phyloP scores from a whole-genome alignment of 2,329 filamentous ascomycete genomes.

The Lecanicillium sp. region DNA sequence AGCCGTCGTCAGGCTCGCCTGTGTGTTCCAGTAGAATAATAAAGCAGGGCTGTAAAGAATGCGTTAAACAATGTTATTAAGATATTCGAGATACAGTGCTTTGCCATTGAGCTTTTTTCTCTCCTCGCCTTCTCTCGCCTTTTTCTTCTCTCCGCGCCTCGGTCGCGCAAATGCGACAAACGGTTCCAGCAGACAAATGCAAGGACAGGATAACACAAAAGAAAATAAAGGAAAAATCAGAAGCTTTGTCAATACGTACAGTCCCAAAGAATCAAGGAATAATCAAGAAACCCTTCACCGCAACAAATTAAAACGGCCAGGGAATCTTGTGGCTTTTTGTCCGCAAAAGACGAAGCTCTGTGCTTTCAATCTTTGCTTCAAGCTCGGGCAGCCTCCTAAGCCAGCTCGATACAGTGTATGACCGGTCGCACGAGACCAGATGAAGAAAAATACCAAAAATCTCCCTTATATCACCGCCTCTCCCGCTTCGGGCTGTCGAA shows the following conservation, averaged over 20 bases:
- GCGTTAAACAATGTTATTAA: slow-evolving; percentile 10
- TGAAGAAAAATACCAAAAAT: slow-evolving; percentile 2
- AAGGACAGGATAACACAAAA: too few relatives aligned
- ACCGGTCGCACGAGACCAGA: slow-evolving; percentile 5
- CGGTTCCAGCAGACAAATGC: slow-evolving; percentile 14
- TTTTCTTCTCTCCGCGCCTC: background rate
- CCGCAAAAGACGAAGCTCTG: slow-evolving; percentile 54
- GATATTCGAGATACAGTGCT: slow-evolving; percentile 9
- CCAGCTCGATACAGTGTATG: slow-evolving; percentile 7
- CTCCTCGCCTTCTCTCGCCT: background rate
- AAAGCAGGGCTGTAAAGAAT: slow-evolving; percentile 5
- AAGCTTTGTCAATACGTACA: slow-evolving; percentile 49
- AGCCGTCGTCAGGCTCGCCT: background rate
- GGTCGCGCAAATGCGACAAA: background rate
- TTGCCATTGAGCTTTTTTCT: background rate
- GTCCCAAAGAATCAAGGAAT: slow-evolving; percentile 22
- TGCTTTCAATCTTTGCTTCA: slow-evolving; percentile 37
- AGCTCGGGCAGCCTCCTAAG: too few relatives aligned
- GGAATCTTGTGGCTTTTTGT: slow-evolving; percentile 23
- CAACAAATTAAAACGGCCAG: background rate
- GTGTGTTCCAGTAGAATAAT: slow-evolving; percentile 6
- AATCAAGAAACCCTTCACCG: slow-evolving; percentile 8
- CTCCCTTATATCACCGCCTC: slow-evolving; percentile 3
- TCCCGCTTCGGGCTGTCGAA: too few relatives aligned
- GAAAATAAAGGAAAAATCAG: slow-evolving; percentile 27